Percentiles rank a stretch among this genome's conserved stretches.
These are phyloP conservation scores for Phaeolepiota aurea DNA, from an alignment of 768 basidiomycete genomes.

Conservation along the genomic window DNA sequence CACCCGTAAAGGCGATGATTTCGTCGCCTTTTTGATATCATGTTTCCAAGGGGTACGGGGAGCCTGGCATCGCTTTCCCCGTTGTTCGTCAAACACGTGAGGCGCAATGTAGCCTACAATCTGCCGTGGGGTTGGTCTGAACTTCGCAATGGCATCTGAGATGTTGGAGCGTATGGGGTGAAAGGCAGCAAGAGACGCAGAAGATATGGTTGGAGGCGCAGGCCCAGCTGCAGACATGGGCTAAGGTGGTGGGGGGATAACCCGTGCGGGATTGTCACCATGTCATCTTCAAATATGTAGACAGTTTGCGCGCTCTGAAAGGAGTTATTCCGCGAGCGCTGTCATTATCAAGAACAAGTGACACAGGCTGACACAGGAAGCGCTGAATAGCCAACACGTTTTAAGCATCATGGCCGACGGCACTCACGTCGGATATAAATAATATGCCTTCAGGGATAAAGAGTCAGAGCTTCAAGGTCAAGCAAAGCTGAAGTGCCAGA, in stretches of 20 bases:
- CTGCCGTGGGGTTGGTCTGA: conserved; percentile 31
- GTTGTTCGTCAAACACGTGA: conserved; percentile 33
- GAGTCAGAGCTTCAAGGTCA: too few species aligned
- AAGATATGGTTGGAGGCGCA: conserved; percentile 1
- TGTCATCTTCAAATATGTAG: background rate
- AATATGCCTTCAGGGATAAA: too few species aligned
- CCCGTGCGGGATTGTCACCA: background rate
- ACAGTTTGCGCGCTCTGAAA: background rate
- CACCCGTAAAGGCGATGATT: conserved; percentile 23
- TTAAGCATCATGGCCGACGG: too few species aligned
- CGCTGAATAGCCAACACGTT: too few species aligned
- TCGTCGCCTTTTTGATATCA: conserved; percentile 12
- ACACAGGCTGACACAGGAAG: too few species aligned
- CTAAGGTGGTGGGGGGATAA: background rate
- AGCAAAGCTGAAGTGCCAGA: too few species aligned
- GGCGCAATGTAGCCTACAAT: conserved; percentile 37
- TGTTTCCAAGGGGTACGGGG: conserved; percentile 13
- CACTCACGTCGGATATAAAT: too few species aligned
- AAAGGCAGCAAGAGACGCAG: conserved; percentile 1
- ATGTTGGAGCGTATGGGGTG: conserved; percentile 8
- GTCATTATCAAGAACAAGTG: too few species aligned
- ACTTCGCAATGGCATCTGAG: conserved; percentile 27
- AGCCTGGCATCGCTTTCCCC: conserved; percentile 18
- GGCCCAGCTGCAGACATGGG: conserved; percentile 1
- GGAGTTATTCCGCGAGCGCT: background rate